Base-by-base conservation (phyloP, 2,329 filamentous ascomycete species). In the Trichophyton rubrum region DNA sequence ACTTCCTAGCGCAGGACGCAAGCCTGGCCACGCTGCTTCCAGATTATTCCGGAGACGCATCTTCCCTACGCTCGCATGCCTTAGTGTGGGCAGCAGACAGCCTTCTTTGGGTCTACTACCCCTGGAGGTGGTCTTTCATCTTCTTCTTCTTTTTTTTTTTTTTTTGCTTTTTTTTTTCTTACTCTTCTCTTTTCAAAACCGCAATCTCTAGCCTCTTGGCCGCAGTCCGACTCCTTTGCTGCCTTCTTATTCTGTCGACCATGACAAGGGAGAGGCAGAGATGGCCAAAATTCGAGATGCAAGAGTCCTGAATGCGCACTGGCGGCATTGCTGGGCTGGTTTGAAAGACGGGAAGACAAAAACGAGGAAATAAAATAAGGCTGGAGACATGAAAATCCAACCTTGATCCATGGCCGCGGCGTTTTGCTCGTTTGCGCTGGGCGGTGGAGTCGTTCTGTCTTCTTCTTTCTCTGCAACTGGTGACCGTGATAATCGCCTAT, bases 41-140 rank as follows among this genome's bases (percentile, higher is more conserved):
- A 55, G 49, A 55, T 55, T 55, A 55, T 55, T 55, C 49, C 49
- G 49, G 49, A 55, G 49, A 55, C 27, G 49, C 49, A 55, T 33
- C 49, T 33, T 33, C 49, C 49, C 49, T 55, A 55, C 49, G 33
- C 49, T 55, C 49, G 49, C 49, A 55, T 55, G 49, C 49, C 49
- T 55, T 55, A 55, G 49, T 55, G 47, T 13, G 47, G 15, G 49
- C 24, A 33, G 49, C 24, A 33, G 33, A 9, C 33, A 35, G 33
- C 33, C 33, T 35, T 17, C 49, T 35, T 20, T 55, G 24, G 49
- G 30, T 27, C 47, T 15, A 6, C 47, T 15, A 6, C 8, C 27
- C 47, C 27, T 55, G 8, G 45, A 15, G 20, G 24, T 49, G 49
- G 24, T 27, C 35, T 27, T 13, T 30, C 33, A 17, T 35, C 33